phyloP scores from a whole-genome alignment of 148 eudicot species.

The Limonium bicolor region DNA sequence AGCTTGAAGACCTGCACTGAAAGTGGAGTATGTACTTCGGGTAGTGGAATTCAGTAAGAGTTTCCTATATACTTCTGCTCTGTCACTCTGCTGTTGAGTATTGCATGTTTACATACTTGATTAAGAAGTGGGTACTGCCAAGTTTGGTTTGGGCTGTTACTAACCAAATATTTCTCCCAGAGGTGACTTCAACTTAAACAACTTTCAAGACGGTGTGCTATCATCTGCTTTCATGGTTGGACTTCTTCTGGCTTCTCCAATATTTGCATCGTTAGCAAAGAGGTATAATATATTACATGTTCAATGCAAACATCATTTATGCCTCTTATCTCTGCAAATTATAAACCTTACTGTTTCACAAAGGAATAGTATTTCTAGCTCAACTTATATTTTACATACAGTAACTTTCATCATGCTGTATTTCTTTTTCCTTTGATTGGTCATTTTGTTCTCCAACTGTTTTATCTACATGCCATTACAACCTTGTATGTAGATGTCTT shows the following conservation, averaged over 20 bases:
- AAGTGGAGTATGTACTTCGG: constrained; percentile 21
- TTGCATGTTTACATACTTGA: background rate
- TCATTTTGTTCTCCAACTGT: too few species aligned
- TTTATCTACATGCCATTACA: too few species aligned
- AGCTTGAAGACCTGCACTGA: constrained; percentile 21
- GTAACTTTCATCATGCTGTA: too few species aligned
- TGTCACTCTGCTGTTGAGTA: background rate
- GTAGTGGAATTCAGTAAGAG: constrained; percentile 28
- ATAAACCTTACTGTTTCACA: too few species aligned
- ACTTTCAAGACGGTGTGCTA: constrained; percentile 84
- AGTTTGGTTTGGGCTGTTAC: background rate
- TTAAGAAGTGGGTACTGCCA: background rate
- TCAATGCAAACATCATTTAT: background rate
- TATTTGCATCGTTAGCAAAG: constrained; percentile 78
- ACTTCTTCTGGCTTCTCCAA: constrained; percentile 80
- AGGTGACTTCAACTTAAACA: constrained; percentile 67
- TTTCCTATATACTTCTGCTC: background rate
- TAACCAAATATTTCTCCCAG: constrained; percentile 21
- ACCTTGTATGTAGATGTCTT: too few species aligned
- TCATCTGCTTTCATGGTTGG: constrained; percentile 99
- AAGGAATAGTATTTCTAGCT: too few species aligned
- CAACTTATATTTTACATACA: too few species aligned
- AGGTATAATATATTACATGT: constrained; percentile 28
- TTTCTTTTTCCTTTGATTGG: too few species aligned
- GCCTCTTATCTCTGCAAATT: background rate